phyloP scores from a whole-genome alignment of 2,329 filamentous ascomycete species.

The Cytospora chrysosperma region DNA sequence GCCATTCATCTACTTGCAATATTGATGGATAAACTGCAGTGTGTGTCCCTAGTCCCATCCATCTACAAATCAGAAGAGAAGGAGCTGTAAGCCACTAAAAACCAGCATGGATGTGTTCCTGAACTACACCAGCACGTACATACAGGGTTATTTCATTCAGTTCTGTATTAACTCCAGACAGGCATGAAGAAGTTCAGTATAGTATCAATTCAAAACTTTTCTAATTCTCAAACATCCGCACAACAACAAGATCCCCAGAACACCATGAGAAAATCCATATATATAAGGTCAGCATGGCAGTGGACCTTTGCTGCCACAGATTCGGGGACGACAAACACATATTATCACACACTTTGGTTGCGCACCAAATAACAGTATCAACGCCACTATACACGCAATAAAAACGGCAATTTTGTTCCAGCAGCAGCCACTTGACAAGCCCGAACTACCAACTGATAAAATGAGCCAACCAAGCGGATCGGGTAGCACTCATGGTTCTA shows the following conservation, averaged over 20 bases:
- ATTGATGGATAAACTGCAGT: no score
- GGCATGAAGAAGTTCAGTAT: not conserved
- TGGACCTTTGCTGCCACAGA: not conserved
- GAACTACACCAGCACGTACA: no score
- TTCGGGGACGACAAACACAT: not conserved
- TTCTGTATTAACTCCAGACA: not conserved
- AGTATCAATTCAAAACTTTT: not conserved
- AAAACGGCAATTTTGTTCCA: not conserved
- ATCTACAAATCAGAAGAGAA: no score
- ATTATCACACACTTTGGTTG: not conserved
- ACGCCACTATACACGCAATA: not conserved
- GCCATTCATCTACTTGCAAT: no score
- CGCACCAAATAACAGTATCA: not conserved
- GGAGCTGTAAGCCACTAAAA: no score
- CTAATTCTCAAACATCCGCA: not conserved
- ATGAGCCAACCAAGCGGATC: slow-evolving; percentile 1
- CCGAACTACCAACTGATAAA: not conserved
- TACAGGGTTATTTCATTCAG: not conserved
- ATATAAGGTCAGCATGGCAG: not conserved
- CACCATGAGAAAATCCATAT: not conserved
- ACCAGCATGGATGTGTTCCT: no score
- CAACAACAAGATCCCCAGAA: not conserved
- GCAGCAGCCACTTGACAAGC: not conserved
- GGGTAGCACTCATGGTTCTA: not conserved
- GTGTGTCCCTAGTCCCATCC: no score